Conservation (phyloP, 352 stramenopile species). For the Phytopythium chamaehyphon region DNA sequence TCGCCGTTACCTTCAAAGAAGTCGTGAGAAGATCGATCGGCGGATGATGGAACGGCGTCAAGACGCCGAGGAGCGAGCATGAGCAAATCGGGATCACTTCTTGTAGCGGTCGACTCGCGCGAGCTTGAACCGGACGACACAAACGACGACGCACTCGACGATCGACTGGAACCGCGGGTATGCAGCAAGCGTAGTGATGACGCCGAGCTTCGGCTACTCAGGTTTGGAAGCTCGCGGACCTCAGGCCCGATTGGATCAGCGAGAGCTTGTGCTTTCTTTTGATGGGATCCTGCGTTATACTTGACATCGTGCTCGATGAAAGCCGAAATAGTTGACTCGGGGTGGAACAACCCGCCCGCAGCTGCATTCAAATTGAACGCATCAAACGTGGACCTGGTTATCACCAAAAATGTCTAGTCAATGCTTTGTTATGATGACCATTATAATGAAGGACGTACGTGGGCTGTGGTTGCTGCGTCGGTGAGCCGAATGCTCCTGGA, state of each 20-base stretch:
- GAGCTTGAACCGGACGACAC: slow-evolving; percentile 9
- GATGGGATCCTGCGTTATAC: slow-evolving; percentile 20
- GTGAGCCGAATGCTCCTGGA: too few relatives aligned
- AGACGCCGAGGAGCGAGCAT: slow-evolving; percentile 47
- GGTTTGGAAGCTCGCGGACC: background rate
- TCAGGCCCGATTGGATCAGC: too few relatives aligned
- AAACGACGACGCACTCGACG: slow-evolving; percentile 12
- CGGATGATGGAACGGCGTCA: slow-evolving; percentile 44
- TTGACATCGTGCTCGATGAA: slow-evolving; percentile 79
- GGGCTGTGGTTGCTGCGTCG: slow-evolving; percentile 1
- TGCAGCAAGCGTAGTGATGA: slow-evolving; percentile 1
- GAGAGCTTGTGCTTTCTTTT: slow-evolving; percentile 3
- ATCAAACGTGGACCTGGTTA: slow-evolving; percentile 45
- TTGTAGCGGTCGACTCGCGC: slow-evolving; percentile 18
- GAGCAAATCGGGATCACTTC: slow-evolving; percentile 63
- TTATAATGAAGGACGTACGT: background rate
- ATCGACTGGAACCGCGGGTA: slow-evolving; percentile 10
- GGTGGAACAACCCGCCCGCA: slow-evolving; percentile 73
- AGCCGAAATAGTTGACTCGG: slow-evolving; percentile 65
- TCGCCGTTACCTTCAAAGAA: slow-evolving; percentile 39
- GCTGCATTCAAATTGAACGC: slow-evolving; percentile 55
- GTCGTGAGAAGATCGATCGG: slow-evolving; percentile 47
- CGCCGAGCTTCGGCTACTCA: slow-evolving; percentile 1
- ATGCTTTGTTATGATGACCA: too few relatives aligned
- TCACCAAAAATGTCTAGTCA: background rate